A percentile compares a stretch with the other conserved stretches of the same genome.
Evolutionary conservation across 768 basidiomycete genomes (phyloP).

Genomic region (Podaxis sp.): DNA sequence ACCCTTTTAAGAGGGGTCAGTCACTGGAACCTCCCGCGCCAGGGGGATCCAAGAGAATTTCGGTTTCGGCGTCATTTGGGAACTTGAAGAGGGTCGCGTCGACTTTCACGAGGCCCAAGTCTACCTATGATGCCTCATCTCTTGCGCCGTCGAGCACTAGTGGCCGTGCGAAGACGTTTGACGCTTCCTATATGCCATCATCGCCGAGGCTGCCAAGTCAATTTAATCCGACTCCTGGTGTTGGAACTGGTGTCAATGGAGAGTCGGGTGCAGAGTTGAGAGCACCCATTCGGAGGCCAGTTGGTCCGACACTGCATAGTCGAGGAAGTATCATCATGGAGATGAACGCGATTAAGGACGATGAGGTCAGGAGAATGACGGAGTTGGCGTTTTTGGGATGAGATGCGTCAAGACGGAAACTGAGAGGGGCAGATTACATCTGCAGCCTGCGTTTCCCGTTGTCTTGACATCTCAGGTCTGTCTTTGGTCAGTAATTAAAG

Average conservation of each 20-base stretch:
- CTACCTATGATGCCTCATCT: not conserved
- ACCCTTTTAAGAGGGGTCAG: slow-evolving; percentile 36
- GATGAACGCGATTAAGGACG: slow-evolving; percentile 57
- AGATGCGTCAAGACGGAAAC: not conserved
- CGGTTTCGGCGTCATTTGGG: not conserved
- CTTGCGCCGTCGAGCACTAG: slow-evolving; percentile 3
- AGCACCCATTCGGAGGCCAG: not conserved
- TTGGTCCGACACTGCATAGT: slow-evolving; percentile 56
- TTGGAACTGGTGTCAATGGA: not conserved
- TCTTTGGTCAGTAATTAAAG: not conserved
- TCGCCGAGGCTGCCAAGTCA: slow-evolving; percentile 30
- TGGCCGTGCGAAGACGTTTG: slow-evolving; percentile 22
- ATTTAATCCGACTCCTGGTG: slow-evolving; percentile 4
- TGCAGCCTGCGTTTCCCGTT: not conserved
- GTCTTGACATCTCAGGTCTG: not conserved
- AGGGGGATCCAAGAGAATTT: slow-evolving; percentile 1
- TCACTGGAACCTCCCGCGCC: slow-evolving; percentile 12
- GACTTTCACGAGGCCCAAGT: not conserved
- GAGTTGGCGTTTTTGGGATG: slow-evolving; percentile 66
- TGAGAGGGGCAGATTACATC: not conserved
- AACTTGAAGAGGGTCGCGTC: slow-evolving; percentile 8
- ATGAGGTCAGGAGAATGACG: slow-evolving; percentile 65
- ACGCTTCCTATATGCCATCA: slow-evolving; percentile 36
- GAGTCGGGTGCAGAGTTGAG: not conserved
- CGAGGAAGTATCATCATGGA: slow-evolving; percentile 54